A percentile compares a stretch with the other conserved stretches of the same genome.
phyloP scores from a whole-genome alignment of 1,284 basidiomycete genomes.

The Cutaneotrichosporon cutaneum region DNA sequence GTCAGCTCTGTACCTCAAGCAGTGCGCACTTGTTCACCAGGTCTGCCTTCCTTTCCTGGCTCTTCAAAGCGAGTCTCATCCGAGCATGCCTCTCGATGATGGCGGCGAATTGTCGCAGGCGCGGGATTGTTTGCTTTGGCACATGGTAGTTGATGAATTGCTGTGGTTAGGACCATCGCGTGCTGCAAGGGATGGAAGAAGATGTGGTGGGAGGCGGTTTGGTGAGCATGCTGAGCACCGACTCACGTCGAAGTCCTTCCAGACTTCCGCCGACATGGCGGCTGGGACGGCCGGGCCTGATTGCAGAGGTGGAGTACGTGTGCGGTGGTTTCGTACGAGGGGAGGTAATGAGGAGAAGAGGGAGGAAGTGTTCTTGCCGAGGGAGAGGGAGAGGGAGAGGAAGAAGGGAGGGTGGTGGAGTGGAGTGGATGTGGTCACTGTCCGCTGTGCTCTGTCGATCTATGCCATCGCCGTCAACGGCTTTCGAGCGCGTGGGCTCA shows the following conservation, averaged over 20 bases:
- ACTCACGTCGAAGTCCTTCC: conserved; percentile 18
- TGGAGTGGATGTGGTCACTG: not conserved
- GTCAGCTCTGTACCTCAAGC: not conserved
- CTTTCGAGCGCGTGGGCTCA: too few relatives aligned
- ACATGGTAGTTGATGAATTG: conserved; percentile 35
- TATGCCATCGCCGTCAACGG: too few relatives aligned
- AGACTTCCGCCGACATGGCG: not conserved
- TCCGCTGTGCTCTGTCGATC: not conserved
- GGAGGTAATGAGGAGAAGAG: not conserved
- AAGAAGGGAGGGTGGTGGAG: not conserved
- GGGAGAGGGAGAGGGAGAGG: not conserved
- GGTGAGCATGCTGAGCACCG: not conserved
- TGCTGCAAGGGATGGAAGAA: not conserved
- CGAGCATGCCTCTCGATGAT: conserved; percentile 23
- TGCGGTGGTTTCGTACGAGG: not conserved
- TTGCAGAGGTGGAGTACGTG: not conserved
- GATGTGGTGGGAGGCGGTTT: not conserved
- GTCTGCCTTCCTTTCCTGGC: conserved; percentile 40
- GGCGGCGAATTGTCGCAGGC: conserved; percentile 32
- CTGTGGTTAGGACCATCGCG: conserved; percentile 21
- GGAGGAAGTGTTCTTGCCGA: not conserved
- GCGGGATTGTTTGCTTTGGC: conserved; percentile 35
- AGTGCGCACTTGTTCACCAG: conserved; percentile 40
- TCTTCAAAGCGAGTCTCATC: conserved; percentile 29
- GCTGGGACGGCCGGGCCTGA: not conserved